Evolutionary conservation across 1,284 basidiomycete species (phyloP), one percentile per base, ranked within the genome.

Genomic region (Xerocomus nothofagi): DNA sequence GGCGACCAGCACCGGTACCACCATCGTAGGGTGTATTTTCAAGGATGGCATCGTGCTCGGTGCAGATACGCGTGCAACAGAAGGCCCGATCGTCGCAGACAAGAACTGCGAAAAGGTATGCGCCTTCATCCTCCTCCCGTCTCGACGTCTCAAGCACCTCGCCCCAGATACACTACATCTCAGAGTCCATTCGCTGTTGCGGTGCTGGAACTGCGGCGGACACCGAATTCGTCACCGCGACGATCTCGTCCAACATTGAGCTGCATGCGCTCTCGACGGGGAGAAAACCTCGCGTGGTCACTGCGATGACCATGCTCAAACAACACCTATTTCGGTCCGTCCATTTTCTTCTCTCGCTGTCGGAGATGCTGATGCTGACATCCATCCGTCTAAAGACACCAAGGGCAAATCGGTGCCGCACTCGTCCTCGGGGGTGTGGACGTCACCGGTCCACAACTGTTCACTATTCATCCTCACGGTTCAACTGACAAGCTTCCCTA

Each of bases 401-500:
- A 98, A 73, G 96, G 96, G 0, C 84, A 98, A 12, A 78, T 99
- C 50, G 96, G 96, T 39, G 96, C 97, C 0, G 93, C 96, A 14
- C 85, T 99, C 36, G 96, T 99, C 10, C 81, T 99, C n/a, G 96
- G 95, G 1, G 96, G 97, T 31, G 93, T 97, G 26, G 97, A 99
- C 70, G 68, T 82, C 4, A 93, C 92, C 1, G 97, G 97, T 7
- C 82, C 95, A 4, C 93, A 99, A 56, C 84, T 99, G 8, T 99
- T 98, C 75, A 98, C 96, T 11, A 88, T 99, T 56, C 86, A 90
- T 54, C 95, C 97, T 1, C 96, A 99, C 71, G 97, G 97, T 8
- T 96, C 93, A 15, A 98, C 97, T 0, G 97, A 99, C 74, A 99
- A 99, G 72, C 79, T 99, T 29, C 97, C 97, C 0, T 99, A 98